These are phyloP conservation scores for Pseudonitzschia delicatissima DNA, from an alignment of 108 stramenopile species.

Conservation along the genomic window DNA sequence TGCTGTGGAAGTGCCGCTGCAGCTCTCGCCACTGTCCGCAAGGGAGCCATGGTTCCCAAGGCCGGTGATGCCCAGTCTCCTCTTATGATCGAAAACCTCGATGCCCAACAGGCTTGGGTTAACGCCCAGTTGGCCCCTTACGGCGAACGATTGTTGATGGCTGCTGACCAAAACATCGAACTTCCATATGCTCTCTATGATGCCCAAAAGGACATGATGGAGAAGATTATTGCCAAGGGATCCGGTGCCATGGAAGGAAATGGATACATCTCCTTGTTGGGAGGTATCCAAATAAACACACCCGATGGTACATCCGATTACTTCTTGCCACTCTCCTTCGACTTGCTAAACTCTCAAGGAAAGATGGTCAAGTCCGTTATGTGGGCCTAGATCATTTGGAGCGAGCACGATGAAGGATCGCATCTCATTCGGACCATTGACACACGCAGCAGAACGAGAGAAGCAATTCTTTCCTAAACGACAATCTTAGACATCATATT, in stretches of 20 bases:
- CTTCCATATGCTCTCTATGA: conserved; percentile 53
- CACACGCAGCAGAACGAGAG: no score
- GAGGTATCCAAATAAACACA: conserved; percentile 67
- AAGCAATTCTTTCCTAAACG: no score
- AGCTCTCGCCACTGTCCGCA: conserved; percentile 38
- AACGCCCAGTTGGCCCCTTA: conserved; percentile 42
- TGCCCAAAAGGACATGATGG: conserved; percentile 45
- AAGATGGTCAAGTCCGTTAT: conserved; percentile 29
- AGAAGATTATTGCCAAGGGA: conserved; percentile 48
- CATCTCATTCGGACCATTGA: no score
- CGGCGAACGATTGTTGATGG: conserved; percentile 40
- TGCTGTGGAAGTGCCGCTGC: conserved; percentile 65
- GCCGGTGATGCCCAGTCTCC: conserved; percentile 6
- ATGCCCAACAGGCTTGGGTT: conserved; percentile 59
- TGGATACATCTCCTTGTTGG: conserved; percentile 48
- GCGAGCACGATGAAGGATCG: no score
- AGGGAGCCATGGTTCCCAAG: conserved; percentile 35
- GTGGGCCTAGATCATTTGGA: conserved; percentile 20
- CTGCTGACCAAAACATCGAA: conserved; percentile 43
- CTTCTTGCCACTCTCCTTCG: conserved; percentile 58
- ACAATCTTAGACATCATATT: no score
- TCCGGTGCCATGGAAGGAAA: conserved; percentile 41
- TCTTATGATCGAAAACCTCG: conserved; percentile 31
- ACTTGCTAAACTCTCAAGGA: conserved; percentile 39
- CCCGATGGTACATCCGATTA: conserved; percentile 43